phyloP scores from a whole-genome alignment of 164 flowering plant species.

The Vitis riparia region DNA sequence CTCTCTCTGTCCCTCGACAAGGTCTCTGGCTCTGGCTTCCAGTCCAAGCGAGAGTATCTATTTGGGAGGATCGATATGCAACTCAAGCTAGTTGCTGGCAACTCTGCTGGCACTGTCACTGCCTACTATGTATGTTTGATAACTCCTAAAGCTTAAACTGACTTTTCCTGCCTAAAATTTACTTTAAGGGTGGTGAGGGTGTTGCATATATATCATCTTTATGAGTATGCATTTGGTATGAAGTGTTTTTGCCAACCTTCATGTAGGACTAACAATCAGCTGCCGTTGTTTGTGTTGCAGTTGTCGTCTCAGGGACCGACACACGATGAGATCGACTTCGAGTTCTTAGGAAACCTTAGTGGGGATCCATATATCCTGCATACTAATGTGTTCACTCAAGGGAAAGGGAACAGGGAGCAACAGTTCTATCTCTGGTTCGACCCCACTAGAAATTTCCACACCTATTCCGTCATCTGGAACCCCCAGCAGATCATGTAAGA shows the following conservation, averaged over 20 bases:
- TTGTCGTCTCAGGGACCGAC: conserved; percentile 35
- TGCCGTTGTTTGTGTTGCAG: conserved; percentile 9
- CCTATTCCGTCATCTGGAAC: conserved; percentile 32
- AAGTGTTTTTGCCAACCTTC: no score
- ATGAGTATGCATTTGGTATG: no score
- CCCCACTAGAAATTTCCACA: conserved; percentile 33
- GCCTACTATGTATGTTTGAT: conserved; percentile 36
- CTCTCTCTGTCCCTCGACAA: conserved; percentile 39
- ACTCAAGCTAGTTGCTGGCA: conserved; percentile 40
- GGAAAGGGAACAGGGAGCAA: conserved; percentile 35
- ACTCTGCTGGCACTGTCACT: conserved; percentile 46
- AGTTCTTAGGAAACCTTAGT: conserved; percentile 31
- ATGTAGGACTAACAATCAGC: no score
- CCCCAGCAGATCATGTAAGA: conserved; percentile 37
- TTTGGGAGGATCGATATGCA: conserved; percentile 51
- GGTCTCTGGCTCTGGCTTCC: conserved; percentile 48
- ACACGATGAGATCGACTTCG: conserved; percentile 36
- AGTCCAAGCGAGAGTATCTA: conserved; percentile 42
- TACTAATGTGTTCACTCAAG: conserved; percentile 33
- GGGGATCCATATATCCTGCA: conserved; percentile 34
- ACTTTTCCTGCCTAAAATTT: not conserved
- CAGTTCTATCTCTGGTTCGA: conserved; percentile 35
- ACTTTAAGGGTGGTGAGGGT: no score
- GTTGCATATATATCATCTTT: no score
- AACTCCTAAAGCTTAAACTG: no score